These are phyloP conservation scores for Zygoascus sp. DNA, from an alignment of 1,139 yeast species.

Conservation along the genomic window DNA sequence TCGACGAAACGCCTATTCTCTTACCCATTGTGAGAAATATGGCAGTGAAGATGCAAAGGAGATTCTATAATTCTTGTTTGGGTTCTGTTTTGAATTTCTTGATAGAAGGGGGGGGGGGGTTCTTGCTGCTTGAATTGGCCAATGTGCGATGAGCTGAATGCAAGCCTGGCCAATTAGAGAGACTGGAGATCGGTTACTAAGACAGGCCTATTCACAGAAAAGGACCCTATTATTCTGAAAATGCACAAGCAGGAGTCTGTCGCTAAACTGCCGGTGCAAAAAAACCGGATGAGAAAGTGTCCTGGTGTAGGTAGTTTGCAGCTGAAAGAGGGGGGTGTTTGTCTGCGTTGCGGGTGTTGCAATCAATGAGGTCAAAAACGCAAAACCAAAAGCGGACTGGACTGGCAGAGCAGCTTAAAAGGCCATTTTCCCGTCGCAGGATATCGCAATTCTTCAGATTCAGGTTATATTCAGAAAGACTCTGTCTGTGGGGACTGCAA, in stretches of 20 bases:
- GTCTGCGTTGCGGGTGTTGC: no score
- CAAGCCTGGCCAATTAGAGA: not conserved
- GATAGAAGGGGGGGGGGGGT: not conserved
- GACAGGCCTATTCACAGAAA: no score
- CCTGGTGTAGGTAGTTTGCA: no score
- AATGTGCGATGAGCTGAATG: not conserved
- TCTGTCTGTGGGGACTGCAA: no score
- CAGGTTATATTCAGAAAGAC: no score
- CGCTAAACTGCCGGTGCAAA: no score
- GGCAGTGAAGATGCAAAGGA: not conserved
- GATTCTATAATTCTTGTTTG: not conserved
- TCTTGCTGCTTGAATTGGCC: no score
- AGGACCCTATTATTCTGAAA: no score
- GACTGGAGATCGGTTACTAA: not conserved
- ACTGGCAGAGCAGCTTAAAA: not conserved
- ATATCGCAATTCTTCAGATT: no score
- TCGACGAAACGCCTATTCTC: not conserved
- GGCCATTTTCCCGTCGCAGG: not conserved
- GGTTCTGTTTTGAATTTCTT: not conserved
- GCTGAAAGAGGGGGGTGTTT: no score
- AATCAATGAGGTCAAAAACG: not conserved
- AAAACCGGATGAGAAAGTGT: no score
- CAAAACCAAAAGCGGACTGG: not conserved
- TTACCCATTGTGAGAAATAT: slow-evolving; percentile 2
- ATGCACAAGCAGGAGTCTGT: no score